These are phyloP conservation scores for Stenogyne calaminthoides DNA, from an alignment of 305 asterid species.

Conservation along the genomic window DNA sequence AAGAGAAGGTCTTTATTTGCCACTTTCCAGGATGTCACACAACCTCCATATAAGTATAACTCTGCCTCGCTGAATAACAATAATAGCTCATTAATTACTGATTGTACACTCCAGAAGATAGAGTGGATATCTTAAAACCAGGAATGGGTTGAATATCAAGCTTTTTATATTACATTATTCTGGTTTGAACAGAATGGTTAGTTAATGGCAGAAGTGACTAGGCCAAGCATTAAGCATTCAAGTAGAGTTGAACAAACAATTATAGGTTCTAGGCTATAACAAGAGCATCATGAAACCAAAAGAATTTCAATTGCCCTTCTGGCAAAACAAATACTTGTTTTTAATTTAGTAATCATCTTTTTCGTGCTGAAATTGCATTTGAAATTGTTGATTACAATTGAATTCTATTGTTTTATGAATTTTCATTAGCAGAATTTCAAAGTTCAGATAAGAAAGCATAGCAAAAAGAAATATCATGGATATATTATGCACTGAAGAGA, in stretches of 20 bases:
- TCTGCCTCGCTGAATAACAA: conserved; percentile 80
- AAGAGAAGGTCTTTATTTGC: conserved; percentile 81
- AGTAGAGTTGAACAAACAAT: not conserved
- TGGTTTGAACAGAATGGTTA: not conserved
- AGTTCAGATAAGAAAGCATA: not conserved
- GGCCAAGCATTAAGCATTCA: conserved; percentile 7
- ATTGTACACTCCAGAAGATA: conserved; percentile 13
- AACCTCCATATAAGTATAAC: conserved; percentile 88
- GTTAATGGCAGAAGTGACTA: conserved; percentile 4
- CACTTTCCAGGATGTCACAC: conserved; percentile 97
- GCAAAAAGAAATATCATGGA: not conserved
- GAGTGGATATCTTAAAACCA: conserved; percentile 11
- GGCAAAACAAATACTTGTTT: not conserved
- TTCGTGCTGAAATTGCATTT: not conserved
- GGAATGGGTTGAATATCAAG: not conserved
- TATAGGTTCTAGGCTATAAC: not conserved
- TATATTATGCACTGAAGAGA: not conserved
- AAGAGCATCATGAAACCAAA: not conserved
- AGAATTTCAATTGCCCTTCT: not conserved
- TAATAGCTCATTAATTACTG: conserved; percentile 14
- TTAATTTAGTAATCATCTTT: not conserved
- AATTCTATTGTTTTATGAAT: not conserved
- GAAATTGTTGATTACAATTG: not conserved
- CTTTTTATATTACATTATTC: not conserved
- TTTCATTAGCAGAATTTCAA: not conserved